Conservation (phyloP, 1,284 basidiomycete genomes). For the Caloboletus inedulis region DNA sequence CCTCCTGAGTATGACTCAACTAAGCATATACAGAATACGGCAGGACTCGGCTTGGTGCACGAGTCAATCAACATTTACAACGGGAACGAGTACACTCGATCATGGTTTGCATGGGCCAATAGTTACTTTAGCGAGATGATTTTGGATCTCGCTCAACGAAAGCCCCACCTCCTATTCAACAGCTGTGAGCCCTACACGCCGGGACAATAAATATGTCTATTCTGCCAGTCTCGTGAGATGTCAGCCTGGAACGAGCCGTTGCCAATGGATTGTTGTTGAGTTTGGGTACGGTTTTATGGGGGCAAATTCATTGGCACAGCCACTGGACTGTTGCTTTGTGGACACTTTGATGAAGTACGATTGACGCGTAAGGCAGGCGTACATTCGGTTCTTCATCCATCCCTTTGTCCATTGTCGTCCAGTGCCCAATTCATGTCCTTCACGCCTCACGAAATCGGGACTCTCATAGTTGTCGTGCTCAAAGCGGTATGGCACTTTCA, state of each 20-base stretch:
- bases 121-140: conserved; percentile 80
- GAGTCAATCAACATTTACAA: conserved; percentile 69
- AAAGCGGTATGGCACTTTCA: conserved; percentile 75
- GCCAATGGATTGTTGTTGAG: no score
- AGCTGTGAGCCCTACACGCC: conserved; percentile 50
- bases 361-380: conserved; percentile 24
- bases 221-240: no score
- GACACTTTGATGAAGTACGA: conserved; percentile 16
- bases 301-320: conserved; percentile 18
- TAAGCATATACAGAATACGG: conserved; percentile 52
- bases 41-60: conserved; percentile 73
- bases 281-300: neutral
- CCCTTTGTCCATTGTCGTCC: conserved; percentile 3
- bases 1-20: neutral
- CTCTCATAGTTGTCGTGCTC: conserved; percentile 91
- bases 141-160: conserved; percentile 68
- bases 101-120: conserved; percentile 83
- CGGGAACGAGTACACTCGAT: conserved; percentile 57
- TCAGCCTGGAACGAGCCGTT: neutral
- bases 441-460: conserved; percentile 78
- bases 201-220: conserved; percentile 29
- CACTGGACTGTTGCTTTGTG: conserved; percentile 16
- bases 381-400: conserved; percentile 4
- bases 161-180: conserved; percentile 65
- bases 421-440: conserved; percentile 43